Evolutionary conservation across 805 yeast species (phyloP).

Genomic region (Lachancea kluyveri): DNA sequence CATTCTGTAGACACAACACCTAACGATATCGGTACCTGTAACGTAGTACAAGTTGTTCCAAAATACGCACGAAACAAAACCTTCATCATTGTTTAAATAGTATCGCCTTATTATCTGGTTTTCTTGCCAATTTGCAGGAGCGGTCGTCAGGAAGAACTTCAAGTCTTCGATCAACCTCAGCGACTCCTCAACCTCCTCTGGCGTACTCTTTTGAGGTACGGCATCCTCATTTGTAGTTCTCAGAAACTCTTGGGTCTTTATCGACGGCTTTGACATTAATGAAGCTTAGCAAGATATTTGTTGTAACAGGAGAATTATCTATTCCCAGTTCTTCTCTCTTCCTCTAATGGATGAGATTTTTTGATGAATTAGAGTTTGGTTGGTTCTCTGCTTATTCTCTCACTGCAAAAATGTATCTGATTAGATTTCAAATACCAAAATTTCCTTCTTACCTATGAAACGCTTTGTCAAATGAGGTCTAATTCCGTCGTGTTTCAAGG

Average conservation of each 20-base stretch:
- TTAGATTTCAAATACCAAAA: no score
- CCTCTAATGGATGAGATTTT: no score
- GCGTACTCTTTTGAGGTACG: conserved; percentile 5
- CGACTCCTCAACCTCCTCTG: conserved; percentile 41
- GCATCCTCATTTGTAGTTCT: conserved; percentile 7
- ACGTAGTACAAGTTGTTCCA: conserved; percentile 89
- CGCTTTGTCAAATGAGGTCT: no score
- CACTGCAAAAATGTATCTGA: no score
- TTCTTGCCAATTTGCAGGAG: conserved; percentile 91
- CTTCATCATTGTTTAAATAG: conserved; percentile 80
- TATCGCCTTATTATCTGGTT: conserved; percentile 83
- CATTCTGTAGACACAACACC: conserved; percentile 83
- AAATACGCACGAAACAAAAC: conserved; percentile 84
- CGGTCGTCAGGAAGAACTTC: conserved; percentile 83
- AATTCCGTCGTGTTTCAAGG: no score
- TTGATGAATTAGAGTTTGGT: no score
- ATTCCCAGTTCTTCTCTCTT: no score
- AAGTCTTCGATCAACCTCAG: conserved; percentile 65
- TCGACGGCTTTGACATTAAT: conserved; percentile 4
- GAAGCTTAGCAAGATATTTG: no score
- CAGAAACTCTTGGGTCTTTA: conserved; percentile 1
- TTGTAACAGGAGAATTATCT: no score
- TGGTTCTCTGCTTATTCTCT: no score
- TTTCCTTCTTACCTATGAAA: no score
- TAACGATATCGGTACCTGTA: conserved; percentile 94